Base-by-base conservation (phyloP, 176 grass and related monocot genomes). In the Rhynchospora breviuscula region DNA sequence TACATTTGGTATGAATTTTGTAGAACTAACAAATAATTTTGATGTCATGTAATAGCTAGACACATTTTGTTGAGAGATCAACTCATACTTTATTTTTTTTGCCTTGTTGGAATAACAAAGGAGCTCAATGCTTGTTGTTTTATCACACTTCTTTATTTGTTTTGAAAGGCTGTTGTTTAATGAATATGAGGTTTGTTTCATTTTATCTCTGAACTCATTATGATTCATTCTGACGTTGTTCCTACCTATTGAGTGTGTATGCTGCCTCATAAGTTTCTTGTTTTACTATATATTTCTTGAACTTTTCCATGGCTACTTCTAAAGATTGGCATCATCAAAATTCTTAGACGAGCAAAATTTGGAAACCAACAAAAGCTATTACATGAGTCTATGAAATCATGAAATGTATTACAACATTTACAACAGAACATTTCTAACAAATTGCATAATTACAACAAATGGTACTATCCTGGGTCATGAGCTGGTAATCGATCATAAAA, bases 1-100 rank as follows among this genome's bases (percentile, higher is more conserved):
- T 54, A 77, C 69, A 58, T 31, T 58, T 26, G 78, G 81, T 56
- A 88, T 85, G 65, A 81, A 63, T 97, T 86, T 87, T 89, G 77
- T 93, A 88, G 81, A 86, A 23, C 59, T 63, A 81, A 33, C 18
- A 23, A 70, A 70, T 70, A 35, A 33, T 33, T 70, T 70, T 70
- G 25, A 70, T 33, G 66, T 23, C 1, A 70, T 70, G 62, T 65
- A 18, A 46, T 81, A 2, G 43, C 56, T 61, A n/a, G 19, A 81
- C 54, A 46, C 19, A 43, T 46, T 3, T 81, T 63, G 1, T 63
- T 10, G 43, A n/a, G 52, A 81, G 18, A 8, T 10, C 19, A 25
- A 12, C 12, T 81, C 63, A 4, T 10, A 67, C 18, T 7, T 40
- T 8, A 22, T 44, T 66, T 82, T 22, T 54, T 56, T 53, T 78